Conservation (phyloP, 352 stramenopile species). For the Globisporangium nodosum region DNA sequence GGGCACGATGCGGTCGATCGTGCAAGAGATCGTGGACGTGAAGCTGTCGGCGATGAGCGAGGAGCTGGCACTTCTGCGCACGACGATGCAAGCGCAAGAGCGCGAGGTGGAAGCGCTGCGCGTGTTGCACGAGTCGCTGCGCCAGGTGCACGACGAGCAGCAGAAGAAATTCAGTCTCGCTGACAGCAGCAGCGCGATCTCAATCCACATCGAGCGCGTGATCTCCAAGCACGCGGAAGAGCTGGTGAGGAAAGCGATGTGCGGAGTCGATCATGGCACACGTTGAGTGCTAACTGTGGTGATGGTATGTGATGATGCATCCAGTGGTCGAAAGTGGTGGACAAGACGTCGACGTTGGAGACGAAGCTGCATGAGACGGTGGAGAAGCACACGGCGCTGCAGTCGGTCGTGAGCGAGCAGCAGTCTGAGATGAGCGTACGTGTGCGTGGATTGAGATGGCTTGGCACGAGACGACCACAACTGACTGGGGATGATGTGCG, state of each 20-base stretch:
- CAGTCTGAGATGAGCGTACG: constrained; percentile 40
- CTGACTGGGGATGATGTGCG: not conserved
- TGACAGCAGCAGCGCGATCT: constrained; percentile 45
- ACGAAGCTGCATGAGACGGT: constrained; percentile 20
- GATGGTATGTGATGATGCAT: not conserved
- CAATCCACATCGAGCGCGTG: constrained; percentile 64
- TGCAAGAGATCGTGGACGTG: constrained; percentile 68
- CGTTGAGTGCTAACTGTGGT: not conserved
- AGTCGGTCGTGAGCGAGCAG: constrained; percentile 25
- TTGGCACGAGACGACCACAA: too few species aligned
- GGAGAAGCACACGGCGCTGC: constrained; percentile 25
- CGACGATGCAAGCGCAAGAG: constrained; percentile 49
- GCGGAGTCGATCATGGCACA: not conserved
- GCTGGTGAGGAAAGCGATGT: constrained; percentile 28
- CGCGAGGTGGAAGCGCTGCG: constrained; percentile 54
- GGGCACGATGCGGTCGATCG: constrained; percentile 48
- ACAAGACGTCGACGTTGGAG: constrained; percentile 29
- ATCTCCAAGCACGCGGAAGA: constrained; percentile 59
- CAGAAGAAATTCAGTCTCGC: constrained; percentile 57
- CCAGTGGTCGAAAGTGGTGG: constrained; percentile 52
- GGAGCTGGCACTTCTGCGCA: constrained; percentile 39
- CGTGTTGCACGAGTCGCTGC: constrained; percentile 50
- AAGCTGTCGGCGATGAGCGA: constrained; percentile 54
- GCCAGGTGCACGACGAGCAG: constrained; percentile 45
- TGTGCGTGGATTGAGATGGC: not conserved